Percentiles rank a stretch among this genome's conserved stretches.
Evolutionary conservation across 2,329 filamentous ascomycete species (phyloP).

Genomic region (Aspergillus hiratsukae): DNA sequence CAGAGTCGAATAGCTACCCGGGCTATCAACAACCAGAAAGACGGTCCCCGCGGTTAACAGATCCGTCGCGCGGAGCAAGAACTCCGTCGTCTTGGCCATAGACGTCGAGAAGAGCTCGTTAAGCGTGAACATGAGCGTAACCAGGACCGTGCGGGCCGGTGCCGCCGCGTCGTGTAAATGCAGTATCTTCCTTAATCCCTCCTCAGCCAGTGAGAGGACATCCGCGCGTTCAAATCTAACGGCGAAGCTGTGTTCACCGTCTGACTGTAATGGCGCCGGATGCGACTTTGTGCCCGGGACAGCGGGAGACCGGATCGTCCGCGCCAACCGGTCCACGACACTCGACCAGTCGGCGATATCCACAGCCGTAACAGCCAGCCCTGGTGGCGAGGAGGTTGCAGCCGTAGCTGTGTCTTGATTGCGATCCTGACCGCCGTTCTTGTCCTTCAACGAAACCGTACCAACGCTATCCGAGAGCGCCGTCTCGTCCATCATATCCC

Average conservation of each 20-base stretch:
- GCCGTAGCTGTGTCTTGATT: not conserved
- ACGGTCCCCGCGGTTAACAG: conserved; percentile 56
- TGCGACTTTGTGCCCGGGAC: conserved; percentile 26
- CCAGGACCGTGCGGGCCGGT: conserved; percentile 44
- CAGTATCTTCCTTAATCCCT: conserved; percentile 36
- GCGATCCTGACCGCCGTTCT: not conserved
- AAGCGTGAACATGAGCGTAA: conserved; percentile 88
- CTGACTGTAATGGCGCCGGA: conserved; percentile 24
- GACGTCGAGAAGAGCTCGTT: conserved; percentile 88
- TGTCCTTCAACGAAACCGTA: conserved; percentile 2
- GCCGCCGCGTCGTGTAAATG: conserved; percentile 3
- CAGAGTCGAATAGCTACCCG: conserved; percentile 86
- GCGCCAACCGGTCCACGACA: conserved; percentile 57
- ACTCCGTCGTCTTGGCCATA: conserved; percentile 67
- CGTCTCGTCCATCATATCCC: conserved; percentile 27
- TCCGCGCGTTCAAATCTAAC: conserved; percentile 49
- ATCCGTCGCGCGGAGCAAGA: conserved; percentile 67
- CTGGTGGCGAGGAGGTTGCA: not conserved
- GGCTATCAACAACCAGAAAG: conserved; percentile 84
- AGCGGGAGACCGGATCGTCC: conserved; percentile 44
- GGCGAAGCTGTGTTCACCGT: conserved; percentile 13
- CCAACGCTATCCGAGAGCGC: conserved; percentile 11
- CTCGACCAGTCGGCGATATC: conserved; percentile 76
- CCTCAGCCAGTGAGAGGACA: conserved; percentile 41
- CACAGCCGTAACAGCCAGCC: conserved; percentile 55